Evolutionary conservation across 2,329 filamentous ascomycete species (phyloP).

Genomic region (Aspergillus carbonarius): DNA sequence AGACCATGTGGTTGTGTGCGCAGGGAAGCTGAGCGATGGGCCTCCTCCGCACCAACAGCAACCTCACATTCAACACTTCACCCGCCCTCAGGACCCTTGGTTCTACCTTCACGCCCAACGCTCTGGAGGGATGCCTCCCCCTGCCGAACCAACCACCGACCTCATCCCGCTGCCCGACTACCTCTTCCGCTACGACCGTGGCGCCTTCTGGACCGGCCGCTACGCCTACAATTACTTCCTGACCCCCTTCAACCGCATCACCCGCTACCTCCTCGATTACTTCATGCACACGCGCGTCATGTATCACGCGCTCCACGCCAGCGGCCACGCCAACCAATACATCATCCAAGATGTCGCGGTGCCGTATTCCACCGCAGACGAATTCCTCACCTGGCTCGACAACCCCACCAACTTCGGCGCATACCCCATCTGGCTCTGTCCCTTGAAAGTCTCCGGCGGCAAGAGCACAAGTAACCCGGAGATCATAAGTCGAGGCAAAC

Average conservation of each 20-base stretch:
- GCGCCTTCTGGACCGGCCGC: slow-evolving; percentile 63
- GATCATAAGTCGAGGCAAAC: background rate
- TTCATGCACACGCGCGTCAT: slow-evolving; percentile 63
- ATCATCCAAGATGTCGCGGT: slow-evolving; percentile 65
- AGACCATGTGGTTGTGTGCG: slow-evolving; percentile 59
- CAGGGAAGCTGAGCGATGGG: slow-evolving; percentile 56
- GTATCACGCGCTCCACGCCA: slow-evolving; percentile 62
- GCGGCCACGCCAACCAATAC: slow-evolving; percentile 55
- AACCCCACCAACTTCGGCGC: slow-evolving; percentile 46
- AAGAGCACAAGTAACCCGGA: slow-evolving; percentile 7
- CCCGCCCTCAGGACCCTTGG: slow-evolving; percentile 65
- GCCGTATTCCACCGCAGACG: slow-evolving; percentile 51
- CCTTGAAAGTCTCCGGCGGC: slow-evolving; percentile 35
- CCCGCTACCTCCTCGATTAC: slow-evolving; percentile 59
- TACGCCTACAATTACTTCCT: slow-evolving; percentile 63
- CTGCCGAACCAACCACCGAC: slow-evolving; percentile 1
- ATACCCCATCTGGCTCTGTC: slow-evolving; percentile 62
- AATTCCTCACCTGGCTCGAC: slow-evolving; percentile 51
- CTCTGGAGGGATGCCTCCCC: background rate
- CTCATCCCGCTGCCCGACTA: slow-evolving; percentile 38
- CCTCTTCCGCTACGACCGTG: slow-evolving; percentile 56
- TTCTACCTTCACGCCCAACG: slow-evolving; percentile 65
- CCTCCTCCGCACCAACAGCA: slow-evolving; percentile 30
- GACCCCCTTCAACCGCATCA: slow-evolving; percentile 60
- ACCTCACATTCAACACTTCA: slow-evolving; percentile 49